phyloP scores from a whole-genome alignment of 768 basidiomycete species.

The Rhodotorula paludigena region DNA sequence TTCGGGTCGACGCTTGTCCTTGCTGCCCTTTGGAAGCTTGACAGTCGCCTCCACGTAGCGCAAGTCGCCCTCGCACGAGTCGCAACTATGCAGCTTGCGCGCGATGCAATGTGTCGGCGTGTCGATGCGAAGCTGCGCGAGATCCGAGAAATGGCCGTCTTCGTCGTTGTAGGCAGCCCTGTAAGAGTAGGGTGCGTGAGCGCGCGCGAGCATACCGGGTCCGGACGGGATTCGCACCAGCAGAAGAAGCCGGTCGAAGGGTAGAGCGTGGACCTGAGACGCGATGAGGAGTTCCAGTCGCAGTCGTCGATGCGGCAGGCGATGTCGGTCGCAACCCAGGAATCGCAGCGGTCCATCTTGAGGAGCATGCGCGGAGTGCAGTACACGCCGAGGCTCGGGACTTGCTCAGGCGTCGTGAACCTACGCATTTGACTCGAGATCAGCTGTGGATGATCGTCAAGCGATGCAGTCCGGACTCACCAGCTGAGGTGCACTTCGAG shows the following conservation, averaged over 20 bases:
- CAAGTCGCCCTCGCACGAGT: neutral
- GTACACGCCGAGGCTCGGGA: neutral
- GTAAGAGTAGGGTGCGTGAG: neutral
- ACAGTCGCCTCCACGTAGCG: neutral
- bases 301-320: neutral
- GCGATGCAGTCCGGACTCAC: neutral
- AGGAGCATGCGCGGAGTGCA: neutral
- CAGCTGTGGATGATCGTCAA: neutral
- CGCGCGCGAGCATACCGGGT: neutral
- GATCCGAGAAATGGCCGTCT: too few relatives aligned
- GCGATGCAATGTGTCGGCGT: too few relatives aligned
- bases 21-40: neutral
- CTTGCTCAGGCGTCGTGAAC: neutral
- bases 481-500: neutral
- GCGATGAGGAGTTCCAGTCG: too few relatives aligned
- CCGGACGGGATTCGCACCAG: neutral
- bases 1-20: neutral
- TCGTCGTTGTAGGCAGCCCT: neutral
- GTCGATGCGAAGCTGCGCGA: too few relatives aligned
- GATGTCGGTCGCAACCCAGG: neutral
- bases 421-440: too few relatives aligned
- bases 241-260: neutral
- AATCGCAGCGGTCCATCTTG: neutral
- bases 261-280: too few relatives aligned
- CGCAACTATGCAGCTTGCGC: too few relatives aligned